Evolutionary conservation across 2,329 filamentous ascomycete genomes (phyloP).

Genomic region (Trichothecium roseum): DNA sequence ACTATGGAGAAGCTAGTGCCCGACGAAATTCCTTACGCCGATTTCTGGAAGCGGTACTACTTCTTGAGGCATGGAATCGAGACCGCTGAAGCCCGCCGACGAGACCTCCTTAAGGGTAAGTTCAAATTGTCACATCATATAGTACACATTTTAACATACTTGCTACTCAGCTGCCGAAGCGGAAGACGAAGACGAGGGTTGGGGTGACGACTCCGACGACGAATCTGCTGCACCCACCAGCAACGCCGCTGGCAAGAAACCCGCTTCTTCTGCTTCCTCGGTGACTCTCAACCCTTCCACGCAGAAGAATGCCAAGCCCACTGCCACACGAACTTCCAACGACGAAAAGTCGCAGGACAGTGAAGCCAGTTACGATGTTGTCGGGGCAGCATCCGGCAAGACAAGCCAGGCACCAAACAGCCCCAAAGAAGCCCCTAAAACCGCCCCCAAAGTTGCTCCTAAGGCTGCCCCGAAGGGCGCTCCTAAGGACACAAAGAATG

Average conservation of each 20-base stretch:
- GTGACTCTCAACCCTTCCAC: slow-evolving; percentile 40
- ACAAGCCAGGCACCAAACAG: slow-evolving; percentile 68
- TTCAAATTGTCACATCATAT: slow-evolving; percentile 4
- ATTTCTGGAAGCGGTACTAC: slow-evolving; percentile 94
- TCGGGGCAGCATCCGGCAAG: slow-evolving; percentile 65
- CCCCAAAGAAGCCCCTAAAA: slow-evolving; percentile 35
- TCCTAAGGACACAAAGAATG: slow-evolving; percentile 14
- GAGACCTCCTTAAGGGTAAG: slow-evolving; percentile 84
- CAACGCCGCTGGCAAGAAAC: slow-evolving; percentile 20
- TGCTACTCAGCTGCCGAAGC: slow-evolving; percentile 47
- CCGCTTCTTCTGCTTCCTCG: slow-evolving; percentile 44
- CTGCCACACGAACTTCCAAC: slow-evolving; percentile 63
- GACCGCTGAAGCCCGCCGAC: slow-evolving; percentile 78
- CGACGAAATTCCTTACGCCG: slow-evolving; percentile 74
- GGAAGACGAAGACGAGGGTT: slow-evolving; percentile 56
- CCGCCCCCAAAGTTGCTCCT: slow-evolving; percentile 27
- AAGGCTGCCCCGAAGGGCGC: slow-evolving; percentile 27
- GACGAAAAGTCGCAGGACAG: slow-evolving; percentile 90
- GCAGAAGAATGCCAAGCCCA: slow-evolving; percentile 45
- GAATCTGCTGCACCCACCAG: slow-evolving; percentile 10
- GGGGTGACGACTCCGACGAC: slow-evolving; percentile 61
- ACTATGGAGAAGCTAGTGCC: slow-evolving; percentile 98
- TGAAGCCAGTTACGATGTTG: slow-evolving; percentile 91
- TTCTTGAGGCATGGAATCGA: slow-evolving; percentile 89
- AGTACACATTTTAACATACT: slow-evolving; percentile 6